These are phyloP conservation scores for Ascochyta rabiei DNA, from an alignment of 2,329 filamentous ascomycete species.

Conservation along the genomic window DNA sequence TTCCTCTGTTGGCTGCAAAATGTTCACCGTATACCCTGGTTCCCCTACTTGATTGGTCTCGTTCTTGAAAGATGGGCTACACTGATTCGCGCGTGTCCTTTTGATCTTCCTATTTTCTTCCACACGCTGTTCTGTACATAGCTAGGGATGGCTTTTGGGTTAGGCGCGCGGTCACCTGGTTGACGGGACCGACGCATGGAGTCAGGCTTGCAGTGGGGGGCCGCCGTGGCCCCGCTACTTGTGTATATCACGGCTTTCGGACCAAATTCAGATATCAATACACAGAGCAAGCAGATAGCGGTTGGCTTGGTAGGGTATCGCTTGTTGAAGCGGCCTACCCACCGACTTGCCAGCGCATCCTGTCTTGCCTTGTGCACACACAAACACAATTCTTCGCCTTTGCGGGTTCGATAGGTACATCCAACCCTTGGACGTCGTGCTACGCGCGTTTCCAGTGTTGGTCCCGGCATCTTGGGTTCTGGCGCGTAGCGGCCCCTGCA, in stretches of 20 bases:
- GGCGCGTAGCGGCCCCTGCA: conserved; percentile 5
- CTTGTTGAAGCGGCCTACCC: conserved; percentile 1
- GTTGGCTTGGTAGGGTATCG: not conserved
- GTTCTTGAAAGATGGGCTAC: conserved; percentile 1
- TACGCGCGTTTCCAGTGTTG: conserved; percentile 8
- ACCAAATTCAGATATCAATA: conserved; percentile 7
- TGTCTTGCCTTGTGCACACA: conserved; percentile 5
- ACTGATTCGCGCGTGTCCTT: conserved; percentile 9
- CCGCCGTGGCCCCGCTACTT: conserved; percentile 13
- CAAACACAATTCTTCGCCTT: not conserved
- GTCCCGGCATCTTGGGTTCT: conserved; percentile 3
- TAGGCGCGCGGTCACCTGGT: conserved; percentile 11
- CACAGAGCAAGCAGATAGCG: conserved; percentile 1
- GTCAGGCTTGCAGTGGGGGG: conserved; percentile 16
- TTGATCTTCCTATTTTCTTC: conserved; percentile 1
- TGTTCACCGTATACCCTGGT: conserved; percentile 32
- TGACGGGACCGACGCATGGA: conserved; percentile 6
- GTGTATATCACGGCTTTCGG: conserved; percentile 19
- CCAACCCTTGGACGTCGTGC: conserved; percentile 1
- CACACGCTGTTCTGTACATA: conserved; percentile 11
- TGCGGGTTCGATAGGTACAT: not conserved
- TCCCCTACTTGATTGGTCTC: conserved; percentile 16
- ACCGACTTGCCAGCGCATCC: conserved; percentile 9
- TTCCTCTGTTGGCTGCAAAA: conserved; percentile 26
- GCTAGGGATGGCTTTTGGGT: conserved; percentile 7